Base-by-base conservation (phyloP, 768 basidiomycete species). In the Fomitopsis pulvina region DNA sequence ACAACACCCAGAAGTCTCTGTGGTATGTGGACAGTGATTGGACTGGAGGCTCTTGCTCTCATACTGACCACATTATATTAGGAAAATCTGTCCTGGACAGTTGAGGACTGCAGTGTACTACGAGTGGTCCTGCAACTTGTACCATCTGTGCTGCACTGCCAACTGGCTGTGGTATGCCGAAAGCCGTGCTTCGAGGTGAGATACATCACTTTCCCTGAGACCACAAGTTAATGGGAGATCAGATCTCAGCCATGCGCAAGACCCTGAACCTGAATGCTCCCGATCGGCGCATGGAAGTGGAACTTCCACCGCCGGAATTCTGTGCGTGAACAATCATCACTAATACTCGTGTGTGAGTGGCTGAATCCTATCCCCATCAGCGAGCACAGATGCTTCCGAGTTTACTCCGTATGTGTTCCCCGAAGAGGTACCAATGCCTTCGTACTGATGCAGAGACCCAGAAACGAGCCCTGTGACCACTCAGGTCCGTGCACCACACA, bases 131-230 rank as follows among this genome's bases (percentile, higher is more conserved):
- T 78, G 9, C 63, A 71, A 14, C 60, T 76, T 21, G 65, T 69
- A 0, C 75, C 76, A 6, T 72, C 80, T 41, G 59, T 66, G 3
- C 60, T 66, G 0, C 70, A 81, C 0, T 86, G 85, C 53, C 73
- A 80, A 41, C 63, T 85, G 11, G 76, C 80, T 16, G 59, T 67
- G 1, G 63, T 85, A 14, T 77, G 77, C 60, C 68, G 69, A 9
- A 81, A 77, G 52, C 76, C 81, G 4, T 87, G 85, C 60, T 62
- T 64, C 25, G 80, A 87, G 69, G 85, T 83, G 48, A 29, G 45
- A 16, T n/a, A 37, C 34, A 44, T 26, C 20, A 27, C 8, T 41
- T n/a, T 40, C 9, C 18, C 25, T 41, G 4, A 4, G 8, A 9
- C 20, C 3, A 11, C 5, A 6, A 22, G 20, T 26, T n/a, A 26